Evolutionary conservation across 257 asterid genomes (phyloP).

Genomic region (Penstemon davidsonii): DNA sequence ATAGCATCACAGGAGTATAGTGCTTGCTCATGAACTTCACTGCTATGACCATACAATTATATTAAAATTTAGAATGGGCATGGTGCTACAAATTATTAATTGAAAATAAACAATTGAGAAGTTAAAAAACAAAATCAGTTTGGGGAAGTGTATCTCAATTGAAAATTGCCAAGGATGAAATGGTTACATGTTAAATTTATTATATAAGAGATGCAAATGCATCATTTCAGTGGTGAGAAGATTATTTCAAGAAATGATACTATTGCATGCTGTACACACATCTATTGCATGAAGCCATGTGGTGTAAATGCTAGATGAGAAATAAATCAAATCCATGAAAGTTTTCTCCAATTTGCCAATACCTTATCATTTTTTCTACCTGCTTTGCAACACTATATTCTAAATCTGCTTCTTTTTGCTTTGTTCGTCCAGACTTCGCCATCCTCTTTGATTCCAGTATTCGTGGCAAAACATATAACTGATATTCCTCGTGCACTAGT

Average conservation of each 20-base stretch:
- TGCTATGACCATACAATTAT: constrained; percentile 39
- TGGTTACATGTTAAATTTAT: constrained; percentile 1
- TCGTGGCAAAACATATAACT: constrained; percentile 79
- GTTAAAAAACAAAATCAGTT: constrained; percentile 19
- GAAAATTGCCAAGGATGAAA: constrained; percentile 2
- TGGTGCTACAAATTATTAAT: constrained; percentile 20
- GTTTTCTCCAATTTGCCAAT: constrained; percentile 31
- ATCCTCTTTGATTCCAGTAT: constrained; percentile 92
- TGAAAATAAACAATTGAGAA: background rate
- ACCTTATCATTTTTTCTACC: constrained; percentile 99
- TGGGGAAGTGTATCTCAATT: background rate
- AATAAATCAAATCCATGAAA: constrained; percentile 16
- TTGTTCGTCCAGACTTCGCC: constrained; percentile 95
- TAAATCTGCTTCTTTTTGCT: constrained; percentile 97
- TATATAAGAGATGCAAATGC: constrained; percentile 7
- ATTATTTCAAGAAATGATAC: constrained; percentile 18
- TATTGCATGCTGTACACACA: constrained; percentile 19
- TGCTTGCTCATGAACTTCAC: constrained; percentile 98
- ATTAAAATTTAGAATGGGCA: constrained; percentile 27
- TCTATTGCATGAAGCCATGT: background rate
- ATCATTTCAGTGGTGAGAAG: constrained; percentile 18
- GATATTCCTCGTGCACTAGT: constrained; percentile 94
- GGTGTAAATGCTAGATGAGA: constrained; percentile 4
- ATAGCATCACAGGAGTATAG: constrained; percentile 76
- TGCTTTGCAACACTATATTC: constrained; percentile 99